A percentile compares a stretch with the other conserved stretches of the same genome.
Conservation (phyloP, 768 basidiomycete genomes). For the Leucosporidium yakuticum region DNA sequence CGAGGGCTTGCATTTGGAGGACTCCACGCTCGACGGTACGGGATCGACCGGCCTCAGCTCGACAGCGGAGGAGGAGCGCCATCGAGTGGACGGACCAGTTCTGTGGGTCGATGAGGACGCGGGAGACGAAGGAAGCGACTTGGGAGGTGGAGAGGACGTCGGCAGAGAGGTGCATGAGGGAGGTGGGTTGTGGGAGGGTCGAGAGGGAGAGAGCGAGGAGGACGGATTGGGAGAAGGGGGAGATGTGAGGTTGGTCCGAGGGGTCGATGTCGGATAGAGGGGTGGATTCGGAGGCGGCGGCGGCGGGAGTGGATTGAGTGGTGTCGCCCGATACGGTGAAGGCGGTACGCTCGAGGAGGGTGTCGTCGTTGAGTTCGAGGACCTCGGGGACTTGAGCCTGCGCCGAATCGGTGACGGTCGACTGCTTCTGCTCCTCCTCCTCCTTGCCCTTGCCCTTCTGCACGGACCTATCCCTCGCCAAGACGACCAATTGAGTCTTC, state of each 20-base stretch:
- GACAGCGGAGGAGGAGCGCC: slow-evolving; percentile 85
- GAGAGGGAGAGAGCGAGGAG: slow-evolving; percentile 77
- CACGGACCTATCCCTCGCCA: slow-evolving; percentile 71
- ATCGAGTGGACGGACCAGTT: slow-evolving; percentile 98
- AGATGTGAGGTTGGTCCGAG: slow-evolving; percentile 71
- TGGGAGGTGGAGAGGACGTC: slow-evolving; percentile 89
- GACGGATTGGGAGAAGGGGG: slow-evolving; percentile 89
- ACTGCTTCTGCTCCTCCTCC: slow-evolving; percentile 4
- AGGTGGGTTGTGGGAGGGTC: slow-evolving; percentile 43
- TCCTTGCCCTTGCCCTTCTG: slow-evolving; percentile 35
- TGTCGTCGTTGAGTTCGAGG: slow-evolving; percentile 85
- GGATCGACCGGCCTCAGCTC: slow-evolving; percentile 78
- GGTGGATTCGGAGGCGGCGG: slow-evolving; percentile 30
- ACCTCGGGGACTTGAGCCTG: slow-evolving; percentile 60
- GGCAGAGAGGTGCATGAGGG: slow-evolving; percentile 77
- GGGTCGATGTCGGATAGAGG: slow-evolving; percentile 56
- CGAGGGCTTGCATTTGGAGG: slow-evolving; percentile 85
- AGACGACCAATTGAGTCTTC: slow-evolving; percentile 80
- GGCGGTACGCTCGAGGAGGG: slow-evolving; percentile 84
- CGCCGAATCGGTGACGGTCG: slow-evolving; percentile 3
- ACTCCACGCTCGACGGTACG: slow-evolving; percentile 89
- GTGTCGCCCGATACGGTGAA: slow-evolving; percentile 63
- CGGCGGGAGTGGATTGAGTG: slow-evolving; percentile 44
- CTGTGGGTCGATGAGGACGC: slow-evolving; percentile 77
- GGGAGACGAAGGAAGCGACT: slow-evolving; percentile 83